Base-by-base conservation (phyloP, 2,329 filamentous ascomycete species). In the Botryotinia globosa region DNA sequence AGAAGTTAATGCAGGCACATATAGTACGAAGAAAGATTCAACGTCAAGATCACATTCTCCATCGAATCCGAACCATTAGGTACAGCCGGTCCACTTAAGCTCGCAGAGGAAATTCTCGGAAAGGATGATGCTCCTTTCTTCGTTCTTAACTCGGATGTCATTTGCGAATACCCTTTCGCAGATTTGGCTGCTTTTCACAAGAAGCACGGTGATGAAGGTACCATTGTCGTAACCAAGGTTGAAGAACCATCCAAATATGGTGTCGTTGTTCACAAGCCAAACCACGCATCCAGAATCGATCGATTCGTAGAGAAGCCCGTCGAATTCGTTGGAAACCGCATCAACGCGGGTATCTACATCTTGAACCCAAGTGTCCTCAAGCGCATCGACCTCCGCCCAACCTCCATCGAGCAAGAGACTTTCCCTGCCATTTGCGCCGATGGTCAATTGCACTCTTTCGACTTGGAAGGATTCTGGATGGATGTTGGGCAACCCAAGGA, bases 241-340 rank as follows among this genome's bases (percentile, higher is more conserved):
- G 95, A 99, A 85, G 96, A 99, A 85, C 95, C 95, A 61, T 97
- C 94, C 81, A 99, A 99, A 85, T 99, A 98, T 83, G 95, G 95
- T 89, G 95, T 99, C 78, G 91, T 99, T 72, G 96, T 99, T 44
- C 95, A 98, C 90, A 96, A 97, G 87, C 94, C 94, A 75, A 92
- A 91, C 83, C 94, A 97, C 85, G 85, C 93, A 71, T 93, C 94
- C 64, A 90, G 93, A 81, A 98, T 99, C 83, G 96, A 99, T 84
- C 94, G 96, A 78, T 99, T 99, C 85, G 96, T 99, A 78, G 95
- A 99, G 89, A 99, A 99, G 88, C 95, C 95, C 54, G 93, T 98
- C 82, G 94, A 98, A 85, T 98, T 98, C 81, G 95, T 98, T 73
- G 95, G 95, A 80, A 98, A 98, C 89, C 92, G 95, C 77, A 98